These are phyloP conservation scores for Xylaria acuta DNA, from an alignment of 495 filamentous ascomycete species.

Conservation along the genomic window DNA sequence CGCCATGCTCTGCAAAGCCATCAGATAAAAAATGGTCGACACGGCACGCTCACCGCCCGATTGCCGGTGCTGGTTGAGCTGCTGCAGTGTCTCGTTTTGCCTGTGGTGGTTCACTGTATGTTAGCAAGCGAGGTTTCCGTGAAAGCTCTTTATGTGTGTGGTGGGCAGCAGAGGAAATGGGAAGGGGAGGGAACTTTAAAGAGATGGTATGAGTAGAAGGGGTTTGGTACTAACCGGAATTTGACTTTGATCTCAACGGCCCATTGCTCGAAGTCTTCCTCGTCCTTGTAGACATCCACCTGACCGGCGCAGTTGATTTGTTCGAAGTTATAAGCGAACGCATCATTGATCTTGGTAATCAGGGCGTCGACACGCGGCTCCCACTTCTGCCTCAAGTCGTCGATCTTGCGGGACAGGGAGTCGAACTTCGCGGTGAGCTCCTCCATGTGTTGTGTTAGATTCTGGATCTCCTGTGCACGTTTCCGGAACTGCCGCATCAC, in stretches of 20 bases:
- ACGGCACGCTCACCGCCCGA: conserved; percentile 96
- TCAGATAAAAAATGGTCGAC: conserved; percentile 98
- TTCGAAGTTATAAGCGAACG: conserved; percentile 87
- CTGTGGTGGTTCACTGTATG: conserved; percentile 44
- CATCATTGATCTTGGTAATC: conserved; percentile 80
- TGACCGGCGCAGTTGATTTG: conserved; percentile 96
- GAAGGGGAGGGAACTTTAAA: background rate
- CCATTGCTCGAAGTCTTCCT: conserved; percentile 91
- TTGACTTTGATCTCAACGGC: conserved; percentile 92
- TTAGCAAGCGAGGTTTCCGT: background rate
- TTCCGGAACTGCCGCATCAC: conserved; percentile 81
- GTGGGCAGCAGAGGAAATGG: conserved; percentile 13
- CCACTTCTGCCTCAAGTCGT: conserved; percentile 66
- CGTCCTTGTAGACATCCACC: conserved; percentile 77
- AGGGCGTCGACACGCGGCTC: conserved; percentile 84
- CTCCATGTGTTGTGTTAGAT: conserved; percentile 47
- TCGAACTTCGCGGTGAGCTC: conserved; percentile 58
- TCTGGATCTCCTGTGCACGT: conserved; percentile 61
- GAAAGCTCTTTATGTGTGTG: background rate
- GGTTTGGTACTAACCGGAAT: conserved; percentile 71
- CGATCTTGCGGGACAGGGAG: conserved; percentile 58
- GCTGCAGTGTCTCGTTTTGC: conserved; percentile 80
- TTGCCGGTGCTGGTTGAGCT: conserved; percentile 89
- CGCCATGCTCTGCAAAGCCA: conserved; percentile 94
- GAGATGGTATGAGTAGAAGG: background rate